Base-by-base conservation (phyloP, 2,329 filamentous ascomycete species). In the Xylaria polymorpha region DNA sequence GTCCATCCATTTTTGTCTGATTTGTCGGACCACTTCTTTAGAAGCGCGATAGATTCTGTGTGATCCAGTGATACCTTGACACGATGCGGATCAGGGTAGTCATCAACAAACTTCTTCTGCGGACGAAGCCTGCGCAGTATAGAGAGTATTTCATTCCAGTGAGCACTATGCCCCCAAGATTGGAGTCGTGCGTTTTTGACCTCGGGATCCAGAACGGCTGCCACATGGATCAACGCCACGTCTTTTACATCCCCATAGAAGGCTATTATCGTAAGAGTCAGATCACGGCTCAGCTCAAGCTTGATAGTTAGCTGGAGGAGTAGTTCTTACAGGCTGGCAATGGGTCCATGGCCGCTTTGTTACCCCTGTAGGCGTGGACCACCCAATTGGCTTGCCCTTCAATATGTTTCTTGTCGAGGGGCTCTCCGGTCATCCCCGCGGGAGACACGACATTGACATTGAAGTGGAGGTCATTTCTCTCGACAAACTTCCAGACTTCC, bases 151-250 rank as follows among this genome's bases (percentile, higher is more conserved):
- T 63, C 61, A 39, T 63, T 56, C 61, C 48, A 55, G 61, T 63
- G 61, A 35, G 61, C 41, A 39, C 61, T 63, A 39, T 63, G 61
- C n/a, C 61, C 60, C 61, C 61, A 63, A 46, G 46, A 55, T 25
- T 63, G 61, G 22, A 63, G 37, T 41, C 61, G 61, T 56, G 61
- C 61, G n/a, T 56, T 56, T 20, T 63, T 63, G 37, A 63, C 50
- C 48, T 63, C 25, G 48, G 50, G 61, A 44, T 63, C 61, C 15
- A 63, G 61, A 51, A 63, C 50, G 61, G 61, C 50, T 56, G 51
- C 61, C 32, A 56, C 61, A 39, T 63, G 61, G 61, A 63, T 63
- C 61, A 63, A 46, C n/a, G 61, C 61, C 48, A 63, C 61, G 32
- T 63, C 61, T 56, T 63, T 63, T 25, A 63, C 37, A 37, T 63